These are phyloP conservation scores for Alternaria postmessia DNA, from an alignment of 2,329 filamentous ascomycete species.

Conservation along the genomic window DNA sequence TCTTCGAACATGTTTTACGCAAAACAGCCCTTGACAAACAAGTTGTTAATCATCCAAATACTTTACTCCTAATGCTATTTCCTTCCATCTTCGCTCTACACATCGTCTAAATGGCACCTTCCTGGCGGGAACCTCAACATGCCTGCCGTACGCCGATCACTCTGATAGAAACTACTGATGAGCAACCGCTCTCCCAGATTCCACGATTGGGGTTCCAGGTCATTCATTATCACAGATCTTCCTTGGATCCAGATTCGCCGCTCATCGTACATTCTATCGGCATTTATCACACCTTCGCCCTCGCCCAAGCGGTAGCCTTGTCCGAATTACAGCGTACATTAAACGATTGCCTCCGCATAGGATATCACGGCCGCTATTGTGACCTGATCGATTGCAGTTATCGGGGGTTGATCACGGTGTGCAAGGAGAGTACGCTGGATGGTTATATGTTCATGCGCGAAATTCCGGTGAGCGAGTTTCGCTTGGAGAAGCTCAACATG, in stretches of 20 bases:
- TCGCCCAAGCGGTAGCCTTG: background rate
- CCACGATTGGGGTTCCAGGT: background rate
- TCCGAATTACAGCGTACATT: background rate
- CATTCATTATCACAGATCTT: background rate
- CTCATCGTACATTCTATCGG: slow-evolving; percentile 1
- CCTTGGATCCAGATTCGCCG: background rate
- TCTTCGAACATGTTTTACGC: slow-evolving; percentile 1
- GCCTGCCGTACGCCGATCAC: background rate
- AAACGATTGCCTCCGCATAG: background rate
- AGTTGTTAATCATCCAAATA: background rate
- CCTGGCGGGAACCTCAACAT: background rate
- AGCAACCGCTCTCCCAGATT: background rate
- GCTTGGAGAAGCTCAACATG: background rate
- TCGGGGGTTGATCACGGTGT: slow-evolving; percentile 3
- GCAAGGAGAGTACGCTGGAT: background rate
- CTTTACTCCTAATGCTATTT: background rate
- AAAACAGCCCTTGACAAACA: slow-evolving; percentile 1
- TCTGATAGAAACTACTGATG: background rate
- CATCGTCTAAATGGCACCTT: background rate
- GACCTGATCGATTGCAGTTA: background rate
- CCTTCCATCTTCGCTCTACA: background rate
- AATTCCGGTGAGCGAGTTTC: slow-evolving; percentile 2
- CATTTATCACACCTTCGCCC: background rate
- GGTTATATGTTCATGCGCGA: background rate
- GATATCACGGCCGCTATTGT: slow-evolving; percentile 8